Base-by-base conservation (phyloP, 1,284 basidiomycete genomes). In the Cryptococcus floricola region DNA sequence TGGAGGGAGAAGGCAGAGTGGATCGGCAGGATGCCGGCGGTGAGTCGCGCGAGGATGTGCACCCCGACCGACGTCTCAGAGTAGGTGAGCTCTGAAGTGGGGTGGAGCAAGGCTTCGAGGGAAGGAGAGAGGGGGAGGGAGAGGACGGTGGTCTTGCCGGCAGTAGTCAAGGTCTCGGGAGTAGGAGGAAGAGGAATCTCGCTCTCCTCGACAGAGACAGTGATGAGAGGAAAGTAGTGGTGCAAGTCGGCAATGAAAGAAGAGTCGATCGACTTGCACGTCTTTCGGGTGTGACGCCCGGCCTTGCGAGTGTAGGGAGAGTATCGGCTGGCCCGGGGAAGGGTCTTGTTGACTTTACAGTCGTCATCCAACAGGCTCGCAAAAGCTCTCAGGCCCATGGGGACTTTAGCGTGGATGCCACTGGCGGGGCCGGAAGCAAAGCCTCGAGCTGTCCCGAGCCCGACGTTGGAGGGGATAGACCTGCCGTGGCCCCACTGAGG, bases 331-430 rank as follows among this genome's bases (percentile, higher is more conserved):
- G 63, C 55, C 16, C 56, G 47, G 19, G 71, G 71, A n/a, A 73
- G 60, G 23, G 48, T 16, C 34, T 63, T 55, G 18, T 34, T 19
- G 5, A 39, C 10, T n/a, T 61, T 50, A 23, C 65, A 58, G n/a
- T 72, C 63, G 28, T 69, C 64, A 49, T 68, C 64, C 44, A 73
- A 52, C 14, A 71, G 48, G 8, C 57, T 53, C 1, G 64, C 56
- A 18, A 75, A 65, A 2, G 73, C 70, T 34, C 73, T 58, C 0
- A 75, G 59, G 4, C 57, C 64, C 27, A 75, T 59, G 39, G 70
- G 70, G 5, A 69, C 62, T 12, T 74, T 66, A 13, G 51, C 49
- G n/a, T 62, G 48, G 1, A 61, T 57, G 6, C 58, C 55, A 6
- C 56, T 46, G 3, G 65, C 59, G 0, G 69, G 59, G 5, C 59